A percentile compares a stretch with the other conserved stretches of the same genome.
phyloP scores from a whole-genome alignment of 2,329 filamentous ascomycete species.

The Blastomyces silverae region DNA sequence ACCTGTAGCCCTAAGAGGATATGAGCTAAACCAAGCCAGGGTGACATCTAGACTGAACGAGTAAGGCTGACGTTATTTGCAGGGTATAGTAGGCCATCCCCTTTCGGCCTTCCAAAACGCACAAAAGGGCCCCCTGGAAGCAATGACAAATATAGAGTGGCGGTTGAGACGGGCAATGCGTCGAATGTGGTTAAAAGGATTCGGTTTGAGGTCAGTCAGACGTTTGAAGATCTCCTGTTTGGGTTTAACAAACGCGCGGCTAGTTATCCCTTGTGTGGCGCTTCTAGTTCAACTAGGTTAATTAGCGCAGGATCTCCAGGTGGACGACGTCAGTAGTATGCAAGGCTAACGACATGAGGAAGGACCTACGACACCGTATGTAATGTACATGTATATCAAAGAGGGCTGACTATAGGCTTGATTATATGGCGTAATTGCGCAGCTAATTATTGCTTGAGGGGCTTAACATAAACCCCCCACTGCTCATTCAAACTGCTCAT shows the following conservation, averaged over 20 bases:
- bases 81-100: not conserved
- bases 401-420: too few species aligned
- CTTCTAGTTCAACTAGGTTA: not conserved
- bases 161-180: constrained; percentile 5
- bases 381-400: too few species aligned
- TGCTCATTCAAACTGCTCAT: too few species aligned
- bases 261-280: not conserved
- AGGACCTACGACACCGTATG: not conserved
- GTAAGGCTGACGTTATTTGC: not conserved
- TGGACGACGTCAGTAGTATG: not conserved
- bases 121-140: not conserved
- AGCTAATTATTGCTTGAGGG: too few species aligned
- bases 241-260: not conserved
- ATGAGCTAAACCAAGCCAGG: not conserved
- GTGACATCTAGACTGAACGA: not conserved
- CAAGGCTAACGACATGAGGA: not conserved
- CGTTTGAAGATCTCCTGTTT: constrained; percentile 3
- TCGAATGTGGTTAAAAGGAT: not conserved
- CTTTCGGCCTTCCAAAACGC: constrained; percentile 1
- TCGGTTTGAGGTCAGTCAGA: not conserved
- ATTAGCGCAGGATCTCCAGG: not conserved
- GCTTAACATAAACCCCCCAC: too few species aligned
- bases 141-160: constrained; percentile 1
- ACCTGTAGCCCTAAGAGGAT: not conserved
- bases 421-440: too few species aligned